Percentiles rank a stretch among this genome's conserved stretches.
phyloP scores from a whole-genome alignment of 768 basidiomycete species.

The button mushroom (Agaricus bisporus) region DNA sequence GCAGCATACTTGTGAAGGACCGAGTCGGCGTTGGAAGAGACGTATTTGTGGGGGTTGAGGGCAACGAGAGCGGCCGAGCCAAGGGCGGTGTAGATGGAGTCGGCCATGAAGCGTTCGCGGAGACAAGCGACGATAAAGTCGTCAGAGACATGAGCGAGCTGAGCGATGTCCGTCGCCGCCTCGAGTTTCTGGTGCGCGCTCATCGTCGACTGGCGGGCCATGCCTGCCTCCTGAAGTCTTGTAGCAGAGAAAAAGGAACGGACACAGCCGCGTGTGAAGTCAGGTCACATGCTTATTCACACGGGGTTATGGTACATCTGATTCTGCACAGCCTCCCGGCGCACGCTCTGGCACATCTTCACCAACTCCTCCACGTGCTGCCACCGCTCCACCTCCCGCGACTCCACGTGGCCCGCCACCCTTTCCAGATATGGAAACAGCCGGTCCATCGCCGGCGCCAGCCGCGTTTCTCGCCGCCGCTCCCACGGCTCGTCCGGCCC shows the following conservation, averaged over 20 bases:
- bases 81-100: slow-evolving; percentile 72
- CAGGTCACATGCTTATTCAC: neutral
- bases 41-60: slow-evolving; percentile 91
- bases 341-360: slow-evolving; percentile 22
- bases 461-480: slow-evolving; percentile 17
- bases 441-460: slow-evolving; percentile 22
- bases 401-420: slow-evolving; percentile 14
- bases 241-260: neutral
- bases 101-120: slow-evolving; percentile 81
- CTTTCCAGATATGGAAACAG: slow-evolving; percentile 18
- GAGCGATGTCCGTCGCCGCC: slow-evolving; percentile 62
- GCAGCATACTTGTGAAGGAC: slow-evolving; percentile 80
- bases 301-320: neutral
- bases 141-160: slow-evolving; percentile 65
- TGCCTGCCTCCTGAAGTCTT: slow-evolving; percentile 4
- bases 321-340: slow-evolving; percentile 19
- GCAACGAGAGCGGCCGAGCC: slow-evolving; percentile 73
- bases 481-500: slow-evolving; percentile 20
- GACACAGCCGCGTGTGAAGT: neutral
- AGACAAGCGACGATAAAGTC: slow-evolving; percentile 81
- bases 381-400: slow-evolving; percentile 20
- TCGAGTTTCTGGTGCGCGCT: slow-evolving; percentile 66
- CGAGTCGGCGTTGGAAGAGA: slow-evolving; percentile 77
- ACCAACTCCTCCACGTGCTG: slow-evolving; percentile 22
- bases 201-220: slow-evolving; percentile 32